Conservation (phyloP, 306 rosid genomes). For the Gynostemma pentaphyllum region DNA sequence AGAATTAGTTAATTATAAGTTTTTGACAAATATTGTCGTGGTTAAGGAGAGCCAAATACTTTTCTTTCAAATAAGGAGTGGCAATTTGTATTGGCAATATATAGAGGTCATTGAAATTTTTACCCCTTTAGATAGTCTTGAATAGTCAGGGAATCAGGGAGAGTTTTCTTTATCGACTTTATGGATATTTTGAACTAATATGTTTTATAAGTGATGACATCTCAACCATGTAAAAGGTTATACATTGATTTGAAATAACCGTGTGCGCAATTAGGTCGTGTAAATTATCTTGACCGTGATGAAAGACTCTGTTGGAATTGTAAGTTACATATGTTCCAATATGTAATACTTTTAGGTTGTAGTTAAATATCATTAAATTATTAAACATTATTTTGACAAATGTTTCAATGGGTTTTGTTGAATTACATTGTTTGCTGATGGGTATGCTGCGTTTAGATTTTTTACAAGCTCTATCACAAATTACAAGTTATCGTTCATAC, state of each 20-base stretch:
- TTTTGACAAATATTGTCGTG: background rate
- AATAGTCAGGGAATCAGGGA: background rate
- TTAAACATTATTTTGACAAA: background rate
- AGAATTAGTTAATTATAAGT: background rate
- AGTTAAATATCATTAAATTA: too few species aligned
- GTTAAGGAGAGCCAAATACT: background rate
- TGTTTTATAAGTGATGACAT: background rate
- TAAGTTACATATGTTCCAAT: background rate
- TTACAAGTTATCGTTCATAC: background rate
- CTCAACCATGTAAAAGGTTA: background rate
- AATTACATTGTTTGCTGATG: background rate
- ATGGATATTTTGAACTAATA: background rate
- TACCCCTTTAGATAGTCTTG: background rate
- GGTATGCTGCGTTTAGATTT: background rate
- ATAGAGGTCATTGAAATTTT: too few species aligned
- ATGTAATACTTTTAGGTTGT: background rate
- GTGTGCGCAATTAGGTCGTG: background rate
- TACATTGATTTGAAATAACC: background rate
- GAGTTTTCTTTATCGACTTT: background rate
- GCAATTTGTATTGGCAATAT: too few species aligned
- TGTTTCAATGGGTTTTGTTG: background rate
- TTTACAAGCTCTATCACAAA: background rate
- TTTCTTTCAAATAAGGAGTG: background rate
- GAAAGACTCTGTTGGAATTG: background rate
- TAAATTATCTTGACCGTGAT: background rate